These are phyloP conservation scores for Ceratocystis destructans DNA, from an alignment of 2,329 filamentous ascomycete species.

Conservation along the genomic window DNA sequence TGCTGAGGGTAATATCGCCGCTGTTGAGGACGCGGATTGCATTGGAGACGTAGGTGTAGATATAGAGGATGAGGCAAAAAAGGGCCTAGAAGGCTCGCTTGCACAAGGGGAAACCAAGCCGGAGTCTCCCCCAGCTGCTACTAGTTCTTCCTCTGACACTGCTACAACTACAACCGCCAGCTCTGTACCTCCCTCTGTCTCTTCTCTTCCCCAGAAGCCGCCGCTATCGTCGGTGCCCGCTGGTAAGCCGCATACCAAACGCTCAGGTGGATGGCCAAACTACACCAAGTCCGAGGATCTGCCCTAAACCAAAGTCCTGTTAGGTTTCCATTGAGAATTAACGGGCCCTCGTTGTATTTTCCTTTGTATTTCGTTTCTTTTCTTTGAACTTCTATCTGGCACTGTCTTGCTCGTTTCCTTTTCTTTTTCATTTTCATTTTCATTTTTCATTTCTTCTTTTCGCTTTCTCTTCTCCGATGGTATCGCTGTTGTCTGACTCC, in stretches of 20 bases:
- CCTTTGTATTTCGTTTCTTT: too few species aligned
- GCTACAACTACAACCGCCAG: not conserved
- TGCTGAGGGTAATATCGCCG: not conserved
- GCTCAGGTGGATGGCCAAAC: constrained; percentile 24
- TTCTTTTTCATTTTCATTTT: constrained; percentile 2
- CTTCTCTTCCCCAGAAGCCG: constrained; percentile 18
- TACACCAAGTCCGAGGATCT: constrained; percentile 28
- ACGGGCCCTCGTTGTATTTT: too few species aligned
- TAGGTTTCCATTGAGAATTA: not conserved
- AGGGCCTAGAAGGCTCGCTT: constrained; percentile 2
- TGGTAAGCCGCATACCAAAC: constrained; percentile 31
- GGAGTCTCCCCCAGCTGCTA: constrained; percentile 25
- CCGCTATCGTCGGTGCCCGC: constrained; percentile 21
- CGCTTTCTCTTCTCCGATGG: constrained; percentile 2
- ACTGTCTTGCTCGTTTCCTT: not conserved
- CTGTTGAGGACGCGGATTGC: not conserved
- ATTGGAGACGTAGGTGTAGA: constrained; percentile 11
- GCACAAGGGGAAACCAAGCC: constrained; percentile 27
- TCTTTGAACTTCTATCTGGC: too few species aligned
- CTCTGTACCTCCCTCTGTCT: constrained; percentile 22
- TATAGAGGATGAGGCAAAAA: constrained; percentile 16
- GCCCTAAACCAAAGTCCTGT: constrained; percentile 22
- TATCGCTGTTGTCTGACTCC: not conserved
- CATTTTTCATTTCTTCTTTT: not conserved
- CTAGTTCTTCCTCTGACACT: constrained; percentile 22